A percentile compares a stretch with the other conserved stretches of the same genome.
Evolutionary conservation across 225 moss, liverwort and hornwort genomes (phyloP).

Genomic region (Sphagnum tenellum): DNA sequence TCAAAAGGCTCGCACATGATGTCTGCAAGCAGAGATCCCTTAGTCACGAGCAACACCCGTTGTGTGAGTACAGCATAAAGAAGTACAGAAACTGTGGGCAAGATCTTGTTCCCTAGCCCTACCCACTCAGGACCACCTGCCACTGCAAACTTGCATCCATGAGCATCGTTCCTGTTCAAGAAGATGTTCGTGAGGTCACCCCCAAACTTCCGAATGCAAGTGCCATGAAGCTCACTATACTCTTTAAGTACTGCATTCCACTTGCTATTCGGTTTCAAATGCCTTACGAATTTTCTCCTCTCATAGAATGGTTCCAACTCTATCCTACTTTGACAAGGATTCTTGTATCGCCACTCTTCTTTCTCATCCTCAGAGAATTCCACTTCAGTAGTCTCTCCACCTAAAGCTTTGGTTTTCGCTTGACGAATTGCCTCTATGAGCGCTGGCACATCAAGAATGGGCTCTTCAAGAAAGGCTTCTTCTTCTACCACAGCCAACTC

Average conservation of each 20-base stretch:
- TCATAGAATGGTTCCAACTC: conserved; percentile 23
- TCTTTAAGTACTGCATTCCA: conserved; percentile 33
- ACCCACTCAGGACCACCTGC: conserved; percentile 12
- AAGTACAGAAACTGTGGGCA: conserved; percentile 29
- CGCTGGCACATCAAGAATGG: no score
- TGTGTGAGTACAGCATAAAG: conserved; percentile 39
- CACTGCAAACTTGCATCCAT: conserved; percentile 32
- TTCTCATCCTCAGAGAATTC: conserved; percentile 9
- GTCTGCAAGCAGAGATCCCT: conserved; percentile 26
- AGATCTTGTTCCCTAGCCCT: conserved; percentile 39
- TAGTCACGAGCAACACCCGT: conserved; percentile 31
- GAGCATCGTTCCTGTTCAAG: not conserved
- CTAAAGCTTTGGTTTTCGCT: not conserved
- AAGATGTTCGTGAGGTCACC: conserved; percentile 22
- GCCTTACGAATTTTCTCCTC: conserved; percentile 9
- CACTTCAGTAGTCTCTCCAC: not conserved
- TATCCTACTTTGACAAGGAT: conserved; percentile 30
- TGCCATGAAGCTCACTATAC: conserved; percentile 31
- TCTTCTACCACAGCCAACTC: no score
- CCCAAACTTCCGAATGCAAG: conserved; percentile 18
- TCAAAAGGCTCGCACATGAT: conserved; percentile 45
- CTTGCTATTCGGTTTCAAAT: conserved; percentile 10
- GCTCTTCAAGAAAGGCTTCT: no score
- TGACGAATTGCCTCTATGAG: conserved; percentile 3
- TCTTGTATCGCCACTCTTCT: conserved; percentile 13